Percentiles rank a stretch among this genome's conserved stretches.
These are phyloP conservation scores for Kodamaea lidongshanica DNA, from an alignment of 805 yeast genomes.

Conservation along the genomic window DNA sequence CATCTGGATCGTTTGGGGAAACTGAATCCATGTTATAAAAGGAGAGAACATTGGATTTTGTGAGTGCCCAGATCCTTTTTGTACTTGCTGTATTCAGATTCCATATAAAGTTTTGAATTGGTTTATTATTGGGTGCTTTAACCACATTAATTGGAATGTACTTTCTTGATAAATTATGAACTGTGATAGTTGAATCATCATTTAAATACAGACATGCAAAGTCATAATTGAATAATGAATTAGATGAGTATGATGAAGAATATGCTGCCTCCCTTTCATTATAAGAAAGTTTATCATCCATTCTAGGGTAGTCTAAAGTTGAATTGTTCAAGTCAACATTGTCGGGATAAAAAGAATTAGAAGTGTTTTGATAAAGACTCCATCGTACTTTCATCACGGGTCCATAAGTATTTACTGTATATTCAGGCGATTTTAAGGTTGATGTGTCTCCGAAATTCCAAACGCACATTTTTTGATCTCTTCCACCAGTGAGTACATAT, in stretches of 20 bases:
- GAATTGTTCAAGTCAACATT: no score
- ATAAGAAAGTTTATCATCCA: conserved; percentile 17
- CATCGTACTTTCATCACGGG: conserved; percentile 76
- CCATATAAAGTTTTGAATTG: conserved; percentile 40
- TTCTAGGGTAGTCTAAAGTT: conserved; percentile 9
- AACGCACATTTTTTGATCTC: conserved; percentile 76
- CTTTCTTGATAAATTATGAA: conserved; percentile 66
- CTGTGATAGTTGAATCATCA: conserved; percentile 63
- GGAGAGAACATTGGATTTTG: conserved; percentile 34
- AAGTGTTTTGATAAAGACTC: conserved; percentile 30
- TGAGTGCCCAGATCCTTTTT: conserved; percentile 34
- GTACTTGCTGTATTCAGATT: conserved; percentile 18
- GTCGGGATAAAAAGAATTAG: conserved; percentile 13
- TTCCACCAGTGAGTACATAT: conserved; percentile 83
- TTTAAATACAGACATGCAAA: conserved; percentile 69
- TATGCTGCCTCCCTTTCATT: conserved; percentile 15
- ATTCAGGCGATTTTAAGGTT: conserved; percentile 59
- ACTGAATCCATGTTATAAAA: conserved; percentile 26
- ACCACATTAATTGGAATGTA: conserved; percentile 67
- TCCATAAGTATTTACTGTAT: conserved; percentile 64
- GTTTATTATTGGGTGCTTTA: conserved; percentile 42
- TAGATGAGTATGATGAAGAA: conserved; percentile 17
- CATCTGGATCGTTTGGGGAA: conserved; percentile 15
- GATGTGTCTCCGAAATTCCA: conserved; percentile 48
- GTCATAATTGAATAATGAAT: conserved; percentile 48